Evolutionary conservation across 345 rosid genomes (phyloP).

Genomic region (Citrus glauca): DNA sequence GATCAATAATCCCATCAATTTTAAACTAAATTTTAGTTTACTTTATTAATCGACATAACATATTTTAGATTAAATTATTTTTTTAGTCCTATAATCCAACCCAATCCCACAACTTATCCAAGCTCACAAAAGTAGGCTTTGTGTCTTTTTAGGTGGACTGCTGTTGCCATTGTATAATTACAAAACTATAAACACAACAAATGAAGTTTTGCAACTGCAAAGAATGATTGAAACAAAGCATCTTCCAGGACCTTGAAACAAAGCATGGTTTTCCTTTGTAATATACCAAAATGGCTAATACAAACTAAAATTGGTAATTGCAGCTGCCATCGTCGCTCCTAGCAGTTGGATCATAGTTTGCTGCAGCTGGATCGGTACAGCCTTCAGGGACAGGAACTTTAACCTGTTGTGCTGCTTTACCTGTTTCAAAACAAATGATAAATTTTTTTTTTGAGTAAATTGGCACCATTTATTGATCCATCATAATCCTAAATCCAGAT

Average conservation of each 20-base stretch:
- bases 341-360: slow-evolving; percentile 46
- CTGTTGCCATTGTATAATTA: background rate
- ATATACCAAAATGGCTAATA: background rate
- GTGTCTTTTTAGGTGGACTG: background rate
- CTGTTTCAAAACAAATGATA: slow-evolving; percentile 27
- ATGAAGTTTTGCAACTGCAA: background rate
- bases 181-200: too few relatives aligned
- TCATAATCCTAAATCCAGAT: slow-evolving; percentile 9
- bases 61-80: too few relatives aligned
- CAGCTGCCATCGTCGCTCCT: slow-evolving; percentile 46
- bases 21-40: too few relatives aligned
- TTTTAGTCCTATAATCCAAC: too few relatives aligned
- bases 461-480: background rate
- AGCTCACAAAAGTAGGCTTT: too few relatives aligned
- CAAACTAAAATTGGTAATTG: slow-evolving; percentile 14
- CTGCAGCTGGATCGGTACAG: slow-evolving; percentile 38
- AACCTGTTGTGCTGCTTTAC: slow-evolving; percentile 47
- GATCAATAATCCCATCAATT: too few relatives aligned
- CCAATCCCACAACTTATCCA: too few relatives aligned
- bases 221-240: background rate
- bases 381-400: slow-evolving; percentile 41
- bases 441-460: background rate
- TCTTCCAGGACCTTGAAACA: background rate
- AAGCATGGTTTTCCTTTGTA: background rate
- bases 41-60: too few relatives aligned